Evolutionary conservation across 2,329 filamentous ascomycete genomes (phyloP), one percentile per base, ranked within the genome.

Genomic region (Phialemonium atrogriseum): DNA sequence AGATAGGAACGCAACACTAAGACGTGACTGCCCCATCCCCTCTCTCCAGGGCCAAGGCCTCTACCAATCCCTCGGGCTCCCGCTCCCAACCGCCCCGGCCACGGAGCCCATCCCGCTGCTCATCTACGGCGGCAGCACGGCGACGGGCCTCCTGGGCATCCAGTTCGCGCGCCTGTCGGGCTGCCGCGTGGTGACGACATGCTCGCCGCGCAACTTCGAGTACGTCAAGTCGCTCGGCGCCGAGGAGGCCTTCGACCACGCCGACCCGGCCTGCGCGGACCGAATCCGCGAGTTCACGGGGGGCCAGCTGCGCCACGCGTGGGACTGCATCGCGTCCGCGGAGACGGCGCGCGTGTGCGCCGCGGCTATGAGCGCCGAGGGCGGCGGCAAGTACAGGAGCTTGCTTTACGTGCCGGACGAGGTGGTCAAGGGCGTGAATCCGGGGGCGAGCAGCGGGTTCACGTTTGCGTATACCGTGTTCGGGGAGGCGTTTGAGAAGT

Each of bases 121-220:
- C 14, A 62, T 66, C 37, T 64, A 67, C 33, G 65, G 62, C 24
- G 62, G 60, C 11, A 67, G 68, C 49, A 76, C 66, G 8, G 71
- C 70, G 2, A 73, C 72, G 0, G 67, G 65, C 48, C 66, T 73
- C 26, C 65, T 71, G 33, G 63, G 51, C 5, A 61, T 68, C 39
- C 62, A 66, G 43, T 60, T 46, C 38, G 60, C 60, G 33, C 59
- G 58, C 39, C 45, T 54, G n/a, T 59, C 58, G 6, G 62, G 59
- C 5, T 54, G 55, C 20, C 49, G 38, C 10, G 58, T 65, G 8
- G 46, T 61, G 10, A 44, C 62, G 1, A 64, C 61, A 1, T 44
- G 53, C 7, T 63, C 62, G 14, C 47, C 50, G 2, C 38, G 39
- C 14, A 65, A 66, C 42, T 51, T 52, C 24, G 55, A 51, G 2